These are phyloP conservation scores for Bipolaris cookei DNA, from an alignment of 2,329 filamentous ascomycete genomes.

Conservation along the genomic window DNA sequence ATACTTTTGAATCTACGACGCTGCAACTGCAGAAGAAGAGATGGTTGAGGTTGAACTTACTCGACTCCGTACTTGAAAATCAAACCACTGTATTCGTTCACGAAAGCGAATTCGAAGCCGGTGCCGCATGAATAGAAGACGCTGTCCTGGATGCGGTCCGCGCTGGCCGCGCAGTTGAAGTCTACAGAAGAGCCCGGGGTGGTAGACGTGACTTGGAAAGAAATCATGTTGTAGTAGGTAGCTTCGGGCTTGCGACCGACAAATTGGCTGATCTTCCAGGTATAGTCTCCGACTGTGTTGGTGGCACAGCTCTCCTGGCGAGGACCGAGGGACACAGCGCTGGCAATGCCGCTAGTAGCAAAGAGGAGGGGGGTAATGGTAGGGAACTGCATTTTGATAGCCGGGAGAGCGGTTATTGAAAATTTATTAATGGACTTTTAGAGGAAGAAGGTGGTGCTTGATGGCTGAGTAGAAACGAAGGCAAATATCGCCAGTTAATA, in stretches of 20 bases:
- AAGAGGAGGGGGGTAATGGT: slow-evolving; percentile 24
- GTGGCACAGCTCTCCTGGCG: slow-evolving; percentile 10
- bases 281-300: slow-evolving; percentile 20
- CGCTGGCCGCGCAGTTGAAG: slow-evolving; percentile 17
- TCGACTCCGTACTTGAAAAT: slow-evolving; percentile 22
- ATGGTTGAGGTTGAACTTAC: slow-evolving; percentile 9
- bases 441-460: slow-evolving; percentile 7
- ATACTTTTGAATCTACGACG: neutral
- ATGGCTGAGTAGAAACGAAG: neutral
- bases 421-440: neutral
- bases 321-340: slow-evolving; percentile 18
- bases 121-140: slow-evolving; percentile 12
- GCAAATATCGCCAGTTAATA: neutral
- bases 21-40: neutral
- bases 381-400: slow-evolving; percentile 29
- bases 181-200: slow-evolving; percentile 16
- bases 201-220: slow-evolving; percentile 27
- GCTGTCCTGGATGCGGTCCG: slow-evolving; percentile 15
- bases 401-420: neutral
- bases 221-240: slow-evolving; percentile 21
- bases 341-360: slow-evolving; percentile 18
- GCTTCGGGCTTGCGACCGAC: slow-evolving; percentile 28
- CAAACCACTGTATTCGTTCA: slow-evolving; percentile 19
- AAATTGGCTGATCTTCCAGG: slow-evolving; percentile 31
- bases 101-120: slow-evolving; percentile 22